Conservation (phyloP, 257 asterid genomes). For the Solanum chiquidenum region DNA sequence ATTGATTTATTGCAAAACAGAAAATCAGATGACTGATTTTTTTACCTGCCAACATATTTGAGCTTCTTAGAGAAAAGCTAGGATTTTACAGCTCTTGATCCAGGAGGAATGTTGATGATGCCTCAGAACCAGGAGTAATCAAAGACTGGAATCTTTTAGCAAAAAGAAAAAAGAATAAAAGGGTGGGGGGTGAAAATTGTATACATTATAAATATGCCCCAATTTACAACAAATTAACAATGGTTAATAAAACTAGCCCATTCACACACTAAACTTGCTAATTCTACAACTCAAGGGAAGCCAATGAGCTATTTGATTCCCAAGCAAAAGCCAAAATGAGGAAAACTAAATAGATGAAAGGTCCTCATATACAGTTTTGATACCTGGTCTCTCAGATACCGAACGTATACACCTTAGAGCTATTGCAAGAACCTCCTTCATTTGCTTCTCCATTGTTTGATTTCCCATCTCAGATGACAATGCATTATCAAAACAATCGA, state of each 20-base stretch:
- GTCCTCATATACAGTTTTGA: slow-evolving; percentile 86
- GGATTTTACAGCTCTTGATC: background rate
- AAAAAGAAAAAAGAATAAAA: background rate
- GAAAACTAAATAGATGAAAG: slow-evolving; percentile 69
- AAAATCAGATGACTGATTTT: background rate
- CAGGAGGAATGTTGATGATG: background rate
- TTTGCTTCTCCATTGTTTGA: slow-evolving; percentile 65
- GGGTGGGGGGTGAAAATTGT: background rate
- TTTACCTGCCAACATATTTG: background rate
- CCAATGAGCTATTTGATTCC: slow-evolving; percentile 88
- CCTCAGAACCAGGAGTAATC: background rate
- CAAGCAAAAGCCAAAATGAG: slow-evolving; percentile 11
- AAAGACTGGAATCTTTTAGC: background rate
- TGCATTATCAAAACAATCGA: slow-evolving; percentile 64
- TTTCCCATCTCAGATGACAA: slow-evolving; percentile 38
- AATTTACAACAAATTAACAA: slow-evolving; percentile 28
- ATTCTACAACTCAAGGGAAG: slow-evolving; percentile 43
- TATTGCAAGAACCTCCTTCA: slow-evolving; percentile 86
- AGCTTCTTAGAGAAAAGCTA: background rate
- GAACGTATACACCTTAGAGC: slow-evolving; percentile 72
- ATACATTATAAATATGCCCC: slow-evolving; percentile 25
- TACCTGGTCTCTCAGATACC: slow-evolving; percentile 90
- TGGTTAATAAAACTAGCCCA: slow-evolving; percentile 19
- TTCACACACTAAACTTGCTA: slow-evolving; percentile 25
- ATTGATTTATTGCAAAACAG: background rate